phyloP scores from a whole-genome alignment of 352 stramenopile genomes.

The Sclerospora graminicola region DNA sequence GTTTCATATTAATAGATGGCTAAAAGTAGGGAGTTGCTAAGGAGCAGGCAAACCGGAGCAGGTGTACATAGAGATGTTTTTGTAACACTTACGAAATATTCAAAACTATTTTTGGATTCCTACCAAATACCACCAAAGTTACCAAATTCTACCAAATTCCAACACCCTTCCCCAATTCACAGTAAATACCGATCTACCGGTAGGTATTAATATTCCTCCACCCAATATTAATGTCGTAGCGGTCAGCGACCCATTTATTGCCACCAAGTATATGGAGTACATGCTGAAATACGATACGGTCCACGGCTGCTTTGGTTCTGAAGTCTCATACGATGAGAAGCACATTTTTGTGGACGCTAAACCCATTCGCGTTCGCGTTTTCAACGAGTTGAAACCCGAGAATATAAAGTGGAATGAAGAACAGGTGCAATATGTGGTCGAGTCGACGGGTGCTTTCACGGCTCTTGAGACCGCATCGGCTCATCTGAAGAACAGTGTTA shows the following conservation, averaged over 20 bases:
- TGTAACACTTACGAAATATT: too few species aligned
- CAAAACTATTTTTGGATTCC: too few species aligned
- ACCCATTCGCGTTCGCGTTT: slow-evolving; percentile 89
- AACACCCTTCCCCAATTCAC: too few species aligned
- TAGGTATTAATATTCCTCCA: too few species aligned
- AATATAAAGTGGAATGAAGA: slow-evolving; percentile 90
- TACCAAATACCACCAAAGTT: too few species aligned
- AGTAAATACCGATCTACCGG: too few species aligned
- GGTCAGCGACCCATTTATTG: slow-evolving; percentile 94
- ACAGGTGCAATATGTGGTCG: slow-evolving; percentile 92
- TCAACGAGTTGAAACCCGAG: slow-evolving; percentile 89
- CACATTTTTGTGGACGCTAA: slow-evolving; percentile 90
- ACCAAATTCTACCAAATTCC: too few species aligned
- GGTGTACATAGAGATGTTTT: too few species aligned
- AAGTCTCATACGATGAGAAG: slow-evolving; percentile 78
- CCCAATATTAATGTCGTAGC: slow-evolving; percentile 87
- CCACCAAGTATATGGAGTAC: slow-evolving; percentile 95
- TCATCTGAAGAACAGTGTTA: slow-evolving; percentile 89
- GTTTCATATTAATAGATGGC: too few species aligned
- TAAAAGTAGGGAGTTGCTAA: too few species aligned
- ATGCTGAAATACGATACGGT: slow-evolving; percentile 91
- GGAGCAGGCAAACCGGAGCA: too few species aligned
- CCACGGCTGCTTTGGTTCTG: slow-evolving; percentile 85
- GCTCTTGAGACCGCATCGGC: slow-evolving; percentile 86
- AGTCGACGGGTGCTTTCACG: slow-evolving; percentile 76